A percentile compares a stretch with the other conserved stretches of the same genome.
phyloP scores from a whole-genome alignment of 2,329 filamentous ascomycete species.

The Aspergillus sp. region DNA sequence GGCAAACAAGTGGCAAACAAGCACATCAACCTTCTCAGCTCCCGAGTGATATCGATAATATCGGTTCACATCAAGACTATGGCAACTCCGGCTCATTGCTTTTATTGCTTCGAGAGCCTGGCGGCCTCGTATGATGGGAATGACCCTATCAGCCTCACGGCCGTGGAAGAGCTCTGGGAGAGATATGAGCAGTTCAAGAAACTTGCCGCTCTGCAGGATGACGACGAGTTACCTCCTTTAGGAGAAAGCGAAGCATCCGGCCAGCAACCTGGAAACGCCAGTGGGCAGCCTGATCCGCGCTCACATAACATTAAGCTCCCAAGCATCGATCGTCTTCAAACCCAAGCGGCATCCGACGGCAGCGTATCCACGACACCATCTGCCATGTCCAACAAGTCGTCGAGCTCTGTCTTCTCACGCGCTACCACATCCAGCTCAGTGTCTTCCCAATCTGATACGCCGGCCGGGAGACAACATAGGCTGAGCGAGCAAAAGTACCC shows the following conservation, averaged over 20 bases:
- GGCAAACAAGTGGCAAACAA: slow-evolving; percentile 5
- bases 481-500: slow-evolving; percentile 62
- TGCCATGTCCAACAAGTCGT: slow-evolving; percentile 54
- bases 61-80: slow-evolving; percentile 54
- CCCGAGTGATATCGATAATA: not conserved
- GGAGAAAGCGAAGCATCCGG: slow-evolving; percentile 16
- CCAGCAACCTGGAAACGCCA: slow-evolving; percentile 27
- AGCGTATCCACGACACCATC: slow-evolving; percentile 47
- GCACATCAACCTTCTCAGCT: not conserved
- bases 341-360: slow-evolving; percentile 42
- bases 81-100: slow-evolving; percentile 84
- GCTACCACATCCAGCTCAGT: slow-evolving; percentile 51
- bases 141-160: slow-evolving; percentile 66
- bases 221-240: slow-evolving; percentile 24
- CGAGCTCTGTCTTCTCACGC: slow-evolving; percentile 48
- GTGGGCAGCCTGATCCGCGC: slow-evolving; percentile 22
- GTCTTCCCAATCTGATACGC: slow-evolving; percentile 36
- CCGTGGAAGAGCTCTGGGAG: slow-evolving; percentile 72
- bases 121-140: slow-evolving; percentile 74
- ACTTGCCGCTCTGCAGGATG: slow-evolving; percentile 39
- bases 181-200: slow-evolving; percentile 52
- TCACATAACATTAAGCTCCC: slow-evolving; percentile 35
- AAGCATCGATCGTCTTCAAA: slow-evolving; percentile 40
- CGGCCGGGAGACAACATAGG: slow-evolving; percentile 28
- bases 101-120: slow-evolving; percentile 90